A percentile compares a stretch with the other conserved stretches of the same genome.
Conservation (phyloP, 768 basidiomycete species). For the Boletus pseudopeckii region DNA sequence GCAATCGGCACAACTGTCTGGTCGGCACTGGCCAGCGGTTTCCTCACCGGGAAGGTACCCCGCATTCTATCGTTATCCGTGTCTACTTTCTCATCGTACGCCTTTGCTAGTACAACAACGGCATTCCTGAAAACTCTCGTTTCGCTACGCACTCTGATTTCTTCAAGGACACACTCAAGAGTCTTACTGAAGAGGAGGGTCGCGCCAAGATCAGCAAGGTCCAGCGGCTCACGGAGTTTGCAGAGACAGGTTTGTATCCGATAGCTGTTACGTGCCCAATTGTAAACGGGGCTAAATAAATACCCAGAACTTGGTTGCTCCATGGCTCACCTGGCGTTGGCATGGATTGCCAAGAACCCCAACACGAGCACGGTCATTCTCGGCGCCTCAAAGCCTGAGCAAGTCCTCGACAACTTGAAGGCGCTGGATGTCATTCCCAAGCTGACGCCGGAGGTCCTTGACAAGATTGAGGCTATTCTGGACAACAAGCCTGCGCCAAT, state of each 20-base stretch:
- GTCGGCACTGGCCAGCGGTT: conserved; percentile 52
- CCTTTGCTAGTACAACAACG: conserved; percentile 41
- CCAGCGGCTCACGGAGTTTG: conserved; percentile 43
- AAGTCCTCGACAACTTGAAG: conserved; percentile 47
- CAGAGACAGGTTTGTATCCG: conserved; percentile 31
- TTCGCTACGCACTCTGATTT: conserved; percentile 46
- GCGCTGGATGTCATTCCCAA: conserved; percentile 54
- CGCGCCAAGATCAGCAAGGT: conserved; percentile 48
- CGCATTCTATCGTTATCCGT: not conserved
- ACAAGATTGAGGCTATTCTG: conserved; percentile 52
- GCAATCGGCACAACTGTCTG: conserved; percentile 49
- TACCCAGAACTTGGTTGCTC: conserved; percentile 41
- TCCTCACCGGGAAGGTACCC: conserved; percentile 51
- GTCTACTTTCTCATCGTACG: not conserved
- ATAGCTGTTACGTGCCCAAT: not conserved
- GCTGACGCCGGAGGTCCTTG: conserved; percentile 47
- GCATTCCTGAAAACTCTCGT: conserved; percentile 50
- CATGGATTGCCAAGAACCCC: conserved; percentile 52
- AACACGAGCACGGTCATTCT: conserved; percentile 48
- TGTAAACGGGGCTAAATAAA: not conserved
- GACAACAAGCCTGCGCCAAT: conserved; percentile 35
- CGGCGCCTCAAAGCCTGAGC: conserved; percentile 47
- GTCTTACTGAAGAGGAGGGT: conserved; percentile 41
- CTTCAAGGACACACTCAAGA: conserved; percentile 44
- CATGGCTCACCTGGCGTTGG: conserved; percentile 51